These are phyloP conservation scores for Polyplosphaeria fusca DNA, from an alignment of 495 filamentous ascomycete species.

Conservation along the genomic window DNA sequence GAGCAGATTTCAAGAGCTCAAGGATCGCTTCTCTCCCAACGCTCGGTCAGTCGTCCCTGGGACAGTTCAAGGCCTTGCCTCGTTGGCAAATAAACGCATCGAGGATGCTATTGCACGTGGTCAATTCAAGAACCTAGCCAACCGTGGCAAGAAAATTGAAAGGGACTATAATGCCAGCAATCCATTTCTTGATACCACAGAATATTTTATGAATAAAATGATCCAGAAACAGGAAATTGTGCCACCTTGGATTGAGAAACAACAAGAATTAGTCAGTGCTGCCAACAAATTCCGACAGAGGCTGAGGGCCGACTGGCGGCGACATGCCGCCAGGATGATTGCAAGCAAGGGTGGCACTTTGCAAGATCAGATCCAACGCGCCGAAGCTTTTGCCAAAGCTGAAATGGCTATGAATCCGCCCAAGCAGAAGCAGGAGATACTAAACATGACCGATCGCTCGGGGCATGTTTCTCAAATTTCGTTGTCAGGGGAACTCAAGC, in stretches of 20 bases:
- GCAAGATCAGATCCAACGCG: conserved; percentile 70
- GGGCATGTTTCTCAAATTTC: conserved; percentile 49
- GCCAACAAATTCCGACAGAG: conserved; percentile 67
- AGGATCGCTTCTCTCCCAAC: conserved; percentile 72
- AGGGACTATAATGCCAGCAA: conserved; percentile 77
- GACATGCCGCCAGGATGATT: conserved; percentile 79
- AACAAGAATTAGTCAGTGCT: conserved; percentile 78
- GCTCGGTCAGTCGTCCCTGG: conserved; percentile 69
- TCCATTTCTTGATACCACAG: conserved; percentile 93
- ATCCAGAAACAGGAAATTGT: conserved; percentile 89
- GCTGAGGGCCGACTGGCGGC: conserved; percentile 78
- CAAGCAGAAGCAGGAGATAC: conserved; percentile 48
- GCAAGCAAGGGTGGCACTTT: conserved; percentile 74
- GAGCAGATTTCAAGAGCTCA: conserved; percentile 65
- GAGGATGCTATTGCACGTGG: conserved; percentile 90
- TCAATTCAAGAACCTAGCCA: conserved; percentile 80
- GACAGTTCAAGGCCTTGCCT: conserved; percentile 72
- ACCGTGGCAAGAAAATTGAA: conserved; percentile 73
- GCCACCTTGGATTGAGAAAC: conserved; percentile 92
- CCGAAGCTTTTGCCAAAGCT: conserved; percentile 68
- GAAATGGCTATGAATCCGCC: conserved; percentile 54
- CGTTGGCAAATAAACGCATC: conserved; percentile 88
- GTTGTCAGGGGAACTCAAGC: conserved; percentile 43
- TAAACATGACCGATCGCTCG: conserved; percentile 43
- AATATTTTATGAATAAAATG: conserved; percentile 98